Evolutionary conservation across 2,329 filamentous ascomycete genomes (phyloP).

Genomic region (Colletotrichum cuscutae): DNA sequence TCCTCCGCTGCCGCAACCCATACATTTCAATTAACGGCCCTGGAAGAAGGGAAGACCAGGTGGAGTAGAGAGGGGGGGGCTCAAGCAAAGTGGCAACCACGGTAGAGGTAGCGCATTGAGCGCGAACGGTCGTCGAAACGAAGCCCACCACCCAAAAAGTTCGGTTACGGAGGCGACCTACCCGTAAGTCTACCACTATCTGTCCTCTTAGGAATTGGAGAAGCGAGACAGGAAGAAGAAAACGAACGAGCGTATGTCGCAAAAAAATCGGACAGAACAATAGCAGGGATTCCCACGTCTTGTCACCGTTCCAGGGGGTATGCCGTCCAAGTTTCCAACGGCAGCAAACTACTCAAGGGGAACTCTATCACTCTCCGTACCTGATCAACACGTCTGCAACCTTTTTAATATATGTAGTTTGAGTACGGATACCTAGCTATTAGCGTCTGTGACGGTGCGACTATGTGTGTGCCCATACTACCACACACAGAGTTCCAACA

Average conservation of each 20-base stretch:
- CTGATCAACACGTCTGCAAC: background rate
- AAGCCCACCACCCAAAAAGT: constrained; percentile 1
- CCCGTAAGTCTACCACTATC: constrained; percentile 7
- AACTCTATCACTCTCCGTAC: background rate
- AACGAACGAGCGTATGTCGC: background rate
- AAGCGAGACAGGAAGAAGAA: background rate
- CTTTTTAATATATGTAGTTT: background rate
- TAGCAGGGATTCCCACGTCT: constrained; percentile 16
- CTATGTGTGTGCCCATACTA: background rate
- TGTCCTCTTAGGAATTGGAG: background rate
- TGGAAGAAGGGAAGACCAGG: background rate
- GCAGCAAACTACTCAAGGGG: background rate
- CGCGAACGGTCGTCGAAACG: constrained; percentile 28
- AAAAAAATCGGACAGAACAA: background rate
- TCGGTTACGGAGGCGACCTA: background rate
- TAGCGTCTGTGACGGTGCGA: no score
- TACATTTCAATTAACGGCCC: background rate
- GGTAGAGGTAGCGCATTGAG: constrained; percentile 20
- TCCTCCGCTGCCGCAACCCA: background rate
- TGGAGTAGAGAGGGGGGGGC: background rate
- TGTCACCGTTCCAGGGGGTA: background rate
- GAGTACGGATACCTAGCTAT: no score
- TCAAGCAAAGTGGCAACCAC: background rate
- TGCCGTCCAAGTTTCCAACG: background rate
- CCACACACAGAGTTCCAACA: background rate